phyloP scores from a whole-genome alignment of 108 stramenopile genomes.

The Fragilaria crotonensis region DNA sequence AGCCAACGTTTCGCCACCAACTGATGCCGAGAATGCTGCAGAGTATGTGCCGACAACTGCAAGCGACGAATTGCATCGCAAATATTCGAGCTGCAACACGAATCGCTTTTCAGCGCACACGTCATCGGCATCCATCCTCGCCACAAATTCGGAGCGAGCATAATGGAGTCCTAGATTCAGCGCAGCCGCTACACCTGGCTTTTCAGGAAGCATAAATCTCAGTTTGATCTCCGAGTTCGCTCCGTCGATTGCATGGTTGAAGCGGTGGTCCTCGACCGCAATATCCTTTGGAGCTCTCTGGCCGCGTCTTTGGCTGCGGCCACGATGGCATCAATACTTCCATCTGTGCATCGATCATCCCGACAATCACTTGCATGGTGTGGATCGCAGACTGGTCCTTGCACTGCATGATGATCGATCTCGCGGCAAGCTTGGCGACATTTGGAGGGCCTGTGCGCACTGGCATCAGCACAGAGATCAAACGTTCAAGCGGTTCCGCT shows the following conservation, averaged over 20 bases:
- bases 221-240: conserved; percentile 6
- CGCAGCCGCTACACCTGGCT: conserved; percentile 24
- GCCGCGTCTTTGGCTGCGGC: neutral
- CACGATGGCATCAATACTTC: conserved; percentile 30
- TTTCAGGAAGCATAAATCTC: conserved; percentile 12
- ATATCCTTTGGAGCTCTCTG: conserved; percentile 2
- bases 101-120: conserved; percentile 17
- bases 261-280: conserved; percentile 4
- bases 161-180: conserved; percentile 28
- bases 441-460: conserved; percentile 25
- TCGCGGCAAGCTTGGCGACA: conserved; percentile 21
- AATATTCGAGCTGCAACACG: conserved; percentile 13
- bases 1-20: neutral
- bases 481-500: neutral
- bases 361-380: conserved; percentile 34
- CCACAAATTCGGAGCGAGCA: conserved; percentile 20
- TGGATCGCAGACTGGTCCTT: conserved; percentile 7
- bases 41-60: conserved; percentile 25
- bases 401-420: conserved; percentile 24
- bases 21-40: neutral
- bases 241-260: neutral
- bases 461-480: conserved; percentile 30
- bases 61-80: conserved; percentile 13
- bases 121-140: conserved; percentile 48
- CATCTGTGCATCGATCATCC: conserved; percentile 38